Base-by-base conservation (phyloP, 225 moss, liverwort and hornwort species). In the Takakia lepidozioides region DNA sequence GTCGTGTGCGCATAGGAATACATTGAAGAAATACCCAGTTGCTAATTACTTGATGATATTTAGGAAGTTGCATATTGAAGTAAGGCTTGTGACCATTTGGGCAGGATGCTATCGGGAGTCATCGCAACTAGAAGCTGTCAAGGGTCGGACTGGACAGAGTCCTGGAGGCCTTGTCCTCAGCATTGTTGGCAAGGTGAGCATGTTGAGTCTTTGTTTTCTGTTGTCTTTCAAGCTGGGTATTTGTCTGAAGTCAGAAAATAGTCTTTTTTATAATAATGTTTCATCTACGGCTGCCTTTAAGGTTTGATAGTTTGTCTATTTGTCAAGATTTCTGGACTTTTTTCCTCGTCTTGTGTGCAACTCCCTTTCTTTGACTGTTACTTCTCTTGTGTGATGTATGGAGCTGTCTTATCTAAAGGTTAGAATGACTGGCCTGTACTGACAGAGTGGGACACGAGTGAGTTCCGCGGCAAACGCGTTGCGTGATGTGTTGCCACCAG, bases 21-120 rank as follows among this genome's bases (percentile, higher is more conserved):
- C 17, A 13, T 38, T 5, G 15, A 14, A 9, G 17, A 14, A 15
- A 17, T 38, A 15, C 11, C 15, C 38, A 38, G 38, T 14, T 38
- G 3, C 5, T 14, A 14, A 38, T 14, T 14, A 17, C 14, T 38
- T 38, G 38, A 3, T 15, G n/a, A 2, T 36, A 36, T 36, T 36
- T 4, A 36, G n/a, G 35, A 10, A 36, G 35, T 36, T 10, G 35
- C 17, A 13, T 11, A 37, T 11, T 56, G 20, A 20, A 10, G 43
- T 29, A 43, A 25, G 18, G n/a, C 28, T 27, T 24, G 14, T 25
- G 40, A 2, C 29, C n/a, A 25, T 44, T 19, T 43, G 34, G 24
- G 44, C 53, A 67, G 67, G 61, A 17, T 67, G 67, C 60, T 67
- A 55, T 19, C 46, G 60, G 13, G 61, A 61, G 48, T 61, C 60